A percentile compares a stretch with the other conserved stretches of the same genome.
Evolutionary conservation across 139 green algal species (phyloP).

Genomic region (Chlamydomonas incerta): DNA sequence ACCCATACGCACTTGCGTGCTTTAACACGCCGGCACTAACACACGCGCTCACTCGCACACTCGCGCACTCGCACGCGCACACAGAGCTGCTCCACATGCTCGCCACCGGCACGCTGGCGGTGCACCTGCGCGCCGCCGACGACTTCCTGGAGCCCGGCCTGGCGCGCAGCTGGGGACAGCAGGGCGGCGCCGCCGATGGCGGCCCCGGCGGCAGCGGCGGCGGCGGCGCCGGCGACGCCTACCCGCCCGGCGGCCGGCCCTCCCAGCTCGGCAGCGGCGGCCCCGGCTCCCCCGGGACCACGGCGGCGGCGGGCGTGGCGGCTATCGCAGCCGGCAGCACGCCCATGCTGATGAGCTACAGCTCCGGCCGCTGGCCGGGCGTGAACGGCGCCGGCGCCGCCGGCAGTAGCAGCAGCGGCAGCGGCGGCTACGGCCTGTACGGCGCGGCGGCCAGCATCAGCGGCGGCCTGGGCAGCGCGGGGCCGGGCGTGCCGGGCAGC

Average conservation of each 20-base stretch:
- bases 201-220: background rate
- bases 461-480: too few species aligned
- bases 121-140: slow-evolving; percentile 26
- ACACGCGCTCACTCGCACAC: too few species aligned
- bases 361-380: background rate
- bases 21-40: too few species aligned
- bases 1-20: too few species aligned
- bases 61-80: too few species aligned
- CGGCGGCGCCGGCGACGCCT: too few species aligned
- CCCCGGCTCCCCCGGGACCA: background rate
- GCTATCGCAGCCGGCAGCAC: background rate
- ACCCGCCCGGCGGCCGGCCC: too few species aligned
- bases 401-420: background rate
- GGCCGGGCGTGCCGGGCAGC: too few species aligned
- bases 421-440: background rate
- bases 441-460: background rate
- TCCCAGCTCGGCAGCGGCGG: background rate
- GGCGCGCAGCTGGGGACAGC: background rate
- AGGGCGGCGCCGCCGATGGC: too few species aligned
- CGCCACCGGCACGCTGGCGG: background rate
- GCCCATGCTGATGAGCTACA: background rate
- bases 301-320: too few species aligned
- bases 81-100: slow-evolving; percentile 13
- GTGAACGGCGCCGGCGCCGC: background rate
- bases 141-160: background rate